phyloP scores from a whole-genome alignment of 495 filamentous ascomycete species.

The Penicillium verhagenii region DNA sequence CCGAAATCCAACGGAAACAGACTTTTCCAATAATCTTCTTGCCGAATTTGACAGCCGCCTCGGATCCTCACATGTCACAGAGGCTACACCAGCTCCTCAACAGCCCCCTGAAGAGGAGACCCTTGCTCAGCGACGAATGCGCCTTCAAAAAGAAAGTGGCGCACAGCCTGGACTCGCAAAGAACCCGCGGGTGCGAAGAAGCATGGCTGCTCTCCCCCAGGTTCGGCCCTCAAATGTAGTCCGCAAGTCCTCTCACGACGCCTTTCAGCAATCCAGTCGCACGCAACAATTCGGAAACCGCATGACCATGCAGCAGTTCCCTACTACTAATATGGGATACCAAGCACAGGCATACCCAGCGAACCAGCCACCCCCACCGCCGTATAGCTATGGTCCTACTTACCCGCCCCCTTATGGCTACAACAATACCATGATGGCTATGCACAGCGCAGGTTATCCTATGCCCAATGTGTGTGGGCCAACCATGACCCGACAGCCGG shows the following conservation, averaged over 20 bases:
- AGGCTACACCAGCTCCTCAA: slow-evolving; percentile 1
- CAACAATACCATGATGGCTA: slow-evolving; percentile 29
- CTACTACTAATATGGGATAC: slow-evolving; percentile 26
- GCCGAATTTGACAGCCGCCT: slow-evolving; percentile 62
- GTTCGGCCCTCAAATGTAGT: slow-evolving; percentile 49
- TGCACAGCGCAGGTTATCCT: slow-evolving; percentile 36
- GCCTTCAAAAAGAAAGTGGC: slow-evolving; percentile 70
- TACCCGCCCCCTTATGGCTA: slow-evolving; percentile 31
- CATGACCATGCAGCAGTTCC: slow-evolving; percentile 35
- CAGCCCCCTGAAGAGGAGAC: slow-evolving; percentile 68
- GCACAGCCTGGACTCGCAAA: slow-evolving; percentile 30
- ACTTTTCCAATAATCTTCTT: slow-evolving; percentile 78
- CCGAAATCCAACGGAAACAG: slow-evolving; percentile 59
- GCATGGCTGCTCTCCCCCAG: slow-evolving; percentile 69
- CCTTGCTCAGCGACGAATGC: slow-evolving; percentile 77
- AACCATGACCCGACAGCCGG: slow-evolving; percentile 29
- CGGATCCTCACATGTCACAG: slow-evolving; percentile 19
- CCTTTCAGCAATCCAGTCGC: slow-evolving; percentile 11
- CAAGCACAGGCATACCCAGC: slow-evolving; percentile 20
- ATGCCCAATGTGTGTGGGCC: slow-evolving; percentile 30
- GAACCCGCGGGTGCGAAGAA: slow-evolving; percentile 45
- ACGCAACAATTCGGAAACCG: slow-evolving; percentile 22
- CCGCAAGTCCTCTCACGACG: slow-evolving; percentile 31
- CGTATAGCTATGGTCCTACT: slow-evolving; percentile 27
- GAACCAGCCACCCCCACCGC: slow-evolving; percentile 5